Percentiles rank a stretch among this genome's conserved stretches.
Evolutionary conservation across 2,329 filamentous ascomycete species (phyloP).

Genomic region (Fusarium sp.): DNA sequence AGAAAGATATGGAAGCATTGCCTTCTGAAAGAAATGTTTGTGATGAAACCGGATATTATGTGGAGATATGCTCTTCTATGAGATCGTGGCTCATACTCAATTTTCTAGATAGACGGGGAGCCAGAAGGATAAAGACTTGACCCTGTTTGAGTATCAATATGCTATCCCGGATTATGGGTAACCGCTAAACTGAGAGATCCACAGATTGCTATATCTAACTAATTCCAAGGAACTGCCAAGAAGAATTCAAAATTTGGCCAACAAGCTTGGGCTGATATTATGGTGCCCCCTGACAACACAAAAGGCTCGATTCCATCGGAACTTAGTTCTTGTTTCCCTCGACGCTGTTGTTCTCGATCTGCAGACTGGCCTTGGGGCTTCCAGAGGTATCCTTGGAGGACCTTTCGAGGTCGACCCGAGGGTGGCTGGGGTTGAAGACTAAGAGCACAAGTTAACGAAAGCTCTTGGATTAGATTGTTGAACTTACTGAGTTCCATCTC

Average conservation of each 20-base stretch:
- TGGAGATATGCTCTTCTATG: background rate
- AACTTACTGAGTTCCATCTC: constrained; percentile 43
- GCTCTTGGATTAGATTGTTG: background rate
- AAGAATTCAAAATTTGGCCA: background rate
- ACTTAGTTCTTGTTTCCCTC: background rate
- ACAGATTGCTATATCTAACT: background rate
- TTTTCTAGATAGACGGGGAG: background rate
- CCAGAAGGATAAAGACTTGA: background rate
- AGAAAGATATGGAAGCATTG: background rate
- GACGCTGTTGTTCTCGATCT: constrained; percentile 9
- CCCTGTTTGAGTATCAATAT: background rate
- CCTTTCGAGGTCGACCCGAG: constrained; percentile 25
- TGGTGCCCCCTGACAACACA: background rate
- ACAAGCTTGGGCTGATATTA: background rate
- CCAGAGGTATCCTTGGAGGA: background rate
- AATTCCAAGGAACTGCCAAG: background rate
- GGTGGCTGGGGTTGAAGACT: constrained; percentile 40
- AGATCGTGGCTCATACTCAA: background rate
- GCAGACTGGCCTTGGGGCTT: constrained; percentile 11
- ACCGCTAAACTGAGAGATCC: background rate
- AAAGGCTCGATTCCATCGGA: too few relatives aligned
- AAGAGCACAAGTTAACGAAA: background rate
- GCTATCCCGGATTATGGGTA: background rate
- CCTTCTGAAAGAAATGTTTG: background rate
- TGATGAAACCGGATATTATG: background rate